A percentile compares a stretch with the other conserved stretches of the same genome.
phyloP scores from a whole-genome alignment of 371 early-diverging fungal genomes.

The Apophysomyces sp. region DNA sequence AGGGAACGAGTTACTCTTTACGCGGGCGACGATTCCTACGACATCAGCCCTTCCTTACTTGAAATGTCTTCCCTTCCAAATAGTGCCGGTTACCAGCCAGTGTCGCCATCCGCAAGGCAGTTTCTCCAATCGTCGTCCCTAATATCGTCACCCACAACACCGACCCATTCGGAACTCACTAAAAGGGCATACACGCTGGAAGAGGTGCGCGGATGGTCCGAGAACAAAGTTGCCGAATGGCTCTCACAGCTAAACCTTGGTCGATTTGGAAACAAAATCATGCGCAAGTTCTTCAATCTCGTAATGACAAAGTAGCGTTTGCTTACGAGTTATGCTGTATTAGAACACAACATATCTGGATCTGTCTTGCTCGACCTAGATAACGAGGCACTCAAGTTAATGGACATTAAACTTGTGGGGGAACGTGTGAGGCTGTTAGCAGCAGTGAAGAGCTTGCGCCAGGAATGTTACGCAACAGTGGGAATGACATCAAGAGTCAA shows the following conservation, averaged over 20 bases:
- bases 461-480: conserved; percentile 55
- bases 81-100: conserved; percentile 9
- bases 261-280: conserved; percentile 67
- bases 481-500: conserved; percentile 32
- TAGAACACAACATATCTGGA: conserved; percentile 79
- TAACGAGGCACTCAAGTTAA: conserved; percentile 77
- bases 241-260: conserved; percentile 69
- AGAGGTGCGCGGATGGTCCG: conserved; percentile 68
- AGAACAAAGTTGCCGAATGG: conserved; percentile 73
- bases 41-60: neutral
- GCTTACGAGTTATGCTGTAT: conserved; percentile 4
- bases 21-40: neutral
- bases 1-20: neutral
- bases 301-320: neutral
- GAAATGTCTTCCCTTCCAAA: conserved; percentile 4
- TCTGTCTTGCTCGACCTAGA: conserved; percentile 79
- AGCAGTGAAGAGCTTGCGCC: conserved; percentile 71
- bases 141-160: conserved; percentile 48
- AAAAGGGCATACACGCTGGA: conserved; percentile 43
- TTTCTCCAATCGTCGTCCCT: conserved; percentile 10
- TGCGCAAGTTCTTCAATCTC: conserved; percentile 34
- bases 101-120: conserved; percentile 19
- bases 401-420: conserved; percentile 82
- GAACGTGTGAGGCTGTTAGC: conserved; percentile 77
- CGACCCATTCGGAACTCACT: conserved; percentile 39